Evolutionary conservation across 169 alveolate species (phyloP), one percentile per base, ranked within the genome.

Genomic region (Besnoitia besnoiti): DNA sequence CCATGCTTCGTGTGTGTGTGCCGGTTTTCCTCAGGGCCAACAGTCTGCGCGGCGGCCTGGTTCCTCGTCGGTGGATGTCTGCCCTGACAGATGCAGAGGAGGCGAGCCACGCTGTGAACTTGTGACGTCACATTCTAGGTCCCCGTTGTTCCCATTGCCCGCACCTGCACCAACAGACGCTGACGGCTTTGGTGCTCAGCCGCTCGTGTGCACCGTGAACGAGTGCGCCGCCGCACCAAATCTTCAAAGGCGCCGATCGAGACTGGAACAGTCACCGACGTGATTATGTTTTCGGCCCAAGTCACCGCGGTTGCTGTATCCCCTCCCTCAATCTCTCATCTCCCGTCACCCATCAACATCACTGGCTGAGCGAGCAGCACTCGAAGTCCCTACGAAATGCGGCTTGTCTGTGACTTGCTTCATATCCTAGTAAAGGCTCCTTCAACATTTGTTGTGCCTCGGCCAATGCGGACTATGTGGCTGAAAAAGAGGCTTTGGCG

Each of bases 121-220:
- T n/a, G 84, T 24, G 33, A 39, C 19, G 33, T 73, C 84, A 30
- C 84, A 73, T 30, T 39, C 49, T 8, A 30, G 42, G 24, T 33
- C 84, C 27, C 84, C 84, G 24, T 44, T 73, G 19, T 39, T 73
- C 19, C 84, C 84, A 14, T 33, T 73, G 84, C 84, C 84, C 19
- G 84, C 84, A 30, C 84, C 44, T 12, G 46, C 46, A n/a, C 46
- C 49, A 0, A 12, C 84, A 73, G 33, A 39, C 49, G 46, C 4
- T 3, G 19, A 33, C 49, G 46, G 84, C 84, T 0, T 30, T 39
- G 84, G 33, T 16, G 84, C 46, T 39, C 46, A 37, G 33, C 84
- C 24, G 84, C 84, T 73, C 19, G 49, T 24, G 0, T 73, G 84
- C 84, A 73, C 40, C 24, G 84, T 39, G 0, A 44, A 33, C n/a